These are phyloP conservation scores for Phaeolepiota aurea DNA, from an alignment of 768 basidiomycete genomes.

Conservation along the genomic window DNA sequence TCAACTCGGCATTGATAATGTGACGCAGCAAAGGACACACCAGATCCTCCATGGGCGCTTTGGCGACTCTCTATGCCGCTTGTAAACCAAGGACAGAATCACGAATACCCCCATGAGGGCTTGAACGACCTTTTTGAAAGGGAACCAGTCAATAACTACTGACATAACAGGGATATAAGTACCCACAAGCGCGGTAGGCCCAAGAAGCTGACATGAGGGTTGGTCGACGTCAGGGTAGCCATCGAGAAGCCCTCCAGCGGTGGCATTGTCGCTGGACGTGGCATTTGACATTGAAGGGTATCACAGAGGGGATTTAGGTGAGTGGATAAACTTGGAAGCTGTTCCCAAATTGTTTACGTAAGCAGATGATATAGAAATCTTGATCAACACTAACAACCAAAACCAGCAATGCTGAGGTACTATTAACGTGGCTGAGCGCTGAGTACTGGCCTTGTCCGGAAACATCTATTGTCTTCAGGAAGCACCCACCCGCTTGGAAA, in stretches of 20 bases:
- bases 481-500: no score
- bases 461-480: no score
- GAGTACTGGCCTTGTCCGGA: no score
- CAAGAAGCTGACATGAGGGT: constrained; percentile 42
- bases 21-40: constrained; percentile 28
- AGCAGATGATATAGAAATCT: no score
- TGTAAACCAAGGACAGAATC: constrained; percentile 79
- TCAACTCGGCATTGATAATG: constrained; percentile 6
- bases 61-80: constrained; percentile 78
- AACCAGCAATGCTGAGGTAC: no score
- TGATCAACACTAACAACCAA: no score
- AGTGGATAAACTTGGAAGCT: neutral
- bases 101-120: constrained; percentile 86
- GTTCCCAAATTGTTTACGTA: no score
- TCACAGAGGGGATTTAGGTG: neutral
- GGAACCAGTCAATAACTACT: constrained; percentile 38
- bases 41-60: constrained; percentile 93
- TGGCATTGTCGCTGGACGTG: constrained; percentile 1
- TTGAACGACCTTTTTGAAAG: constrained; percentile 67
- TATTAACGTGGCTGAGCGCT: no score
- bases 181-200: constrained; percentile 41
- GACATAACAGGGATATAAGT: constrained; percentile 20
- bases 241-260: constrained; percentile 9
- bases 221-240: constrained; percentile 34
- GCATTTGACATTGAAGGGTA: constrained; percentile 1